These are phyloP conservation scores for Jacaranda mimosifolia DNA, from an alignment of 257 asterid species.

Conservation along the genomic window DNA sequence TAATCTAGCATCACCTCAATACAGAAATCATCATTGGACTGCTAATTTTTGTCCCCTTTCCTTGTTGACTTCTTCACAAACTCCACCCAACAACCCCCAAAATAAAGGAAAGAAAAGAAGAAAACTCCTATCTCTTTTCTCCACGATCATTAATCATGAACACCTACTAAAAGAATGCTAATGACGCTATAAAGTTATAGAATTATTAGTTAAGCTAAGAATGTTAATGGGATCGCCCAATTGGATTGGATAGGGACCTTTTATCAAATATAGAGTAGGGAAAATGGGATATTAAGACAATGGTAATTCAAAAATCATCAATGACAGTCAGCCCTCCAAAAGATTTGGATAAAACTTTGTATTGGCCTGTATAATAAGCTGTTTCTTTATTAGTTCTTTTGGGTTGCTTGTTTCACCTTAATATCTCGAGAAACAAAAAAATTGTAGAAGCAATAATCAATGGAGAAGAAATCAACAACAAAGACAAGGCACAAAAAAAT, in stretches of 20 bases:
- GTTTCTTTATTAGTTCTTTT: too few species aligned
- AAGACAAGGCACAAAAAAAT: too few species aligned
- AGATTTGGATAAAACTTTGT: neutral
- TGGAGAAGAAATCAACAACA: too few species aligned
- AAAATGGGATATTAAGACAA: neutral
- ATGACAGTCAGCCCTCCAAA: neutral
- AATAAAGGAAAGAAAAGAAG: neutral
- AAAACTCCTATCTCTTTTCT: too few species aligned
- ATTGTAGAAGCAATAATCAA: too few species aligned
- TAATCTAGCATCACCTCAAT: neutral
- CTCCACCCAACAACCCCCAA: neutral
- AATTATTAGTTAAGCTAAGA: too few species aligned
- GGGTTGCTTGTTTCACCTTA: too few species aligned
- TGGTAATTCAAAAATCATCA: neutral
- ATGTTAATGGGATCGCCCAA: neutral
- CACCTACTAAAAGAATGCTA: neutral
- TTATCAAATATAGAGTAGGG: neutral
- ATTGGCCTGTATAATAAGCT: neutral
- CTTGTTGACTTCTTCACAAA: neutral
- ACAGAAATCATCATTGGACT: neutral
- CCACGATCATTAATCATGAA: neutral
- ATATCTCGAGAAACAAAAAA: too few species aligned
- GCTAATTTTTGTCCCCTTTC: neutral
- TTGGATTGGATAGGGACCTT: neutral
- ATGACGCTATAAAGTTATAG: neutral